Evolutionary conservation across 257 asterid species (phyloP).

Genomic region (Penstemon eatonii): DNA sequence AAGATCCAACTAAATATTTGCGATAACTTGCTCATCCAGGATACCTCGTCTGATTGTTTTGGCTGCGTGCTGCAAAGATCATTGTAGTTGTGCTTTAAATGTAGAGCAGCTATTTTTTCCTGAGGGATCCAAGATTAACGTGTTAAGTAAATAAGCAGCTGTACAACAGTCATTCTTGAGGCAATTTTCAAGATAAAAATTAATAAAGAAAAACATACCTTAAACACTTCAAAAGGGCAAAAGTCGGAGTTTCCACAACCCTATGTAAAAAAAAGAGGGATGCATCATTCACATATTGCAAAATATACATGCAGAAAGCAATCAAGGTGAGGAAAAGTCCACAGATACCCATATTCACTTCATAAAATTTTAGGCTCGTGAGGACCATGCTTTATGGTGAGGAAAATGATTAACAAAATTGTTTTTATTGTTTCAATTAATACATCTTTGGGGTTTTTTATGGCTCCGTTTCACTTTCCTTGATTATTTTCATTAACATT

Average conservation of each 20-base stretch:
- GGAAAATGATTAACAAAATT: not conserved
- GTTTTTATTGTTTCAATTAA: not conserved
- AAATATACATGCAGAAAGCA: not conserved
- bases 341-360: not conserved
- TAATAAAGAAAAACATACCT: constrained; percentile 44
- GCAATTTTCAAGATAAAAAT: not conserved
- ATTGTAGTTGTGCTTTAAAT: constrained; percentile 67
- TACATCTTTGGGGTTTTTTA: not conserved
- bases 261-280: constrained; percentile 35
- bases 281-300: constrained; percentile 10
- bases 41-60: constrained; percentile 28
- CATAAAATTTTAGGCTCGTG: not conserved
- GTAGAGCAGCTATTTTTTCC: constrained; percentile 83
- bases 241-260: constrained; percentile 76
- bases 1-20: constrained; percentile 56
- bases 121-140: constrained; percentile 33
- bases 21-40: constrained; percentile 41
- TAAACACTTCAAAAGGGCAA: constrained; percentile 78
- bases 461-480: not conserved
- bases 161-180: not conserved
- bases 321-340: not conserved
- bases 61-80: constrained; percentile 51
- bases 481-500: not conserved
- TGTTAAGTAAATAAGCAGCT: not conserved
- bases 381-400: not conserved